These are phyloP conservation scores for Komagataella ulmi DNA, from an alignment of 805 yeast genomes.

Conservation along the genomic window DNA sequence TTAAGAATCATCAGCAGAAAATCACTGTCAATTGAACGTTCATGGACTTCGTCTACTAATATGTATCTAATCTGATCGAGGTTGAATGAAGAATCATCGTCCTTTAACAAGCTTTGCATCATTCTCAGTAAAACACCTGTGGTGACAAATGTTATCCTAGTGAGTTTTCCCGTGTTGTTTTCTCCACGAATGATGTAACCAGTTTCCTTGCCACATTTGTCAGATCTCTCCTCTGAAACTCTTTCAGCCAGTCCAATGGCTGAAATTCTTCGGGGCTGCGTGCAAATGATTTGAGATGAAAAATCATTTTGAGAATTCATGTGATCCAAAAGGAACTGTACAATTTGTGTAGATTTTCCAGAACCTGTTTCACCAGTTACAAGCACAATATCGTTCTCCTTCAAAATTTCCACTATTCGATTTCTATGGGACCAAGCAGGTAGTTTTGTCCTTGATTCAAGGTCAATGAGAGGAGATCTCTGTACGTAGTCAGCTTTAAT, in stretches of 20 bases:
- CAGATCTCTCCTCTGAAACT: conserved; percentile 71
- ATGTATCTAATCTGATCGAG: conserved; percentile 52
- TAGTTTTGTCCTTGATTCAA: conserved; percentile 34
- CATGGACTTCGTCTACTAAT: conserved; percentile 94
- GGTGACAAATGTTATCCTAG: conserved; percentile 79
- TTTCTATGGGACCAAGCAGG: conserved; percentile 78
- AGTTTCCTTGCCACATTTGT: conserved; percentile 54
- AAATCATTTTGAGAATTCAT: conserved; percentile 35
- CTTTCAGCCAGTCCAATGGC: conserved; percentile 92
- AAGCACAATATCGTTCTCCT: conserved; percentile 49
- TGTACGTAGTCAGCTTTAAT: conserved; percentile 21
- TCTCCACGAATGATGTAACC: conserved; percentile 92
- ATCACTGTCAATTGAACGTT: conserved; percentile 85
- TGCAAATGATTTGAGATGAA: conserved; percentile 57
- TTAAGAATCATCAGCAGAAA: conserved; percentile 69
- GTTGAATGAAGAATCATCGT: conserved; percentile 11
- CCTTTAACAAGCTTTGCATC: conserved; percentile 40
- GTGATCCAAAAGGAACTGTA: conserved; percentile 75
- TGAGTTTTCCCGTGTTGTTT: conserved; percentile 42
- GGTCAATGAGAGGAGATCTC: conserved; percentile 17
- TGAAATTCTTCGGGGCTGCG: conserved; percentile 94
- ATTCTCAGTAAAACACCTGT: conserved; percentile 86
- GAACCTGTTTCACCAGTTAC: conserved; percentile 97
- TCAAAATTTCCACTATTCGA: conserved; percentile 42
- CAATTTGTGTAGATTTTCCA: conserved; percentile 91